Conservation (phyloP, 2,329 filamentous ascomycete species). For the Arthrobotrys sinensis region DNA sequence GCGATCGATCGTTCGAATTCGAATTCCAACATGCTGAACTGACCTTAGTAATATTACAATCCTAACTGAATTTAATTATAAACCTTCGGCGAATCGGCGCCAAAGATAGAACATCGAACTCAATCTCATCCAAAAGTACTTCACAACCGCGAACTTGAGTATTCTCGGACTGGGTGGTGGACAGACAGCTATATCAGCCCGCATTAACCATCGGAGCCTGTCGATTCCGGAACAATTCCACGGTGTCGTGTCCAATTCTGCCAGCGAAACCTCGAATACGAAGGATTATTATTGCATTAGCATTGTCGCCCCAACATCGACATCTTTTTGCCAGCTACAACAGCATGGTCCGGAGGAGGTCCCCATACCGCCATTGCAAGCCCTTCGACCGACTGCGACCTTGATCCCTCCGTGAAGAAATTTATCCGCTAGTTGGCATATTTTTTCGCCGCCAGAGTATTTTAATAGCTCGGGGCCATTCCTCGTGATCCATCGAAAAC, state of each 20-base stretch:
- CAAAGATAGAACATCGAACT: slow-evolving; percentile 15
- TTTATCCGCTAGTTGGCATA: slow-evolving; percentile 37
- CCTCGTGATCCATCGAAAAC: slow-evolving; percentile 41
- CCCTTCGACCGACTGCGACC: slow-evolving; percentile 29
- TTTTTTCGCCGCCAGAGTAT: slow-evolving; percentile 2
- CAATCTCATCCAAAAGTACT: neutral
- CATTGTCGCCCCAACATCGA: slow-evolving; percentile 24
- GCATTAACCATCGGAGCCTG: slow-evolving; percentile 43
- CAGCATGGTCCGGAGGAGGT: slow-evolving; percentile 41
- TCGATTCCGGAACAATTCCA: slow-evolving; percentile 43
- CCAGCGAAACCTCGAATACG: slow-evolving; percentile 28
- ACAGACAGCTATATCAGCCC: slow-evolving; percentile 19
- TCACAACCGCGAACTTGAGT: neutral
- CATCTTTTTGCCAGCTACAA: neutral
- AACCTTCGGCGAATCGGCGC: neutral
- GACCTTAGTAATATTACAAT: too few species aligned
- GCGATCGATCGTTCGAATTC: too few species aligned
- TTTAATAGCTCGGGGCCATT: slow-evolving; percentile 9
- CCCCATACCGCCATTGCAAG: slow-evolving; percentile 13
- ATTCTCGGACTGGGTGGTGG: neutral
- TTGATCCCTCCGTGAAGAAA: slow-evolving; percentile 28
- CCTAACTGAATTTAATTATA: too few species aligned
- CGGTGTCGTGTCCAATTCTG: slow-evolving; percentile 40
- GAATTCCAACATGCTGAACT: too few species aligned
- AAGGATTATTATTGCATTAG: slow-evolving; percentile 28